Evolutionary conservation across 495 filamentous ascomycete species (phyloP).

Genomic region (Opeltia flavorubescens): DNA sequence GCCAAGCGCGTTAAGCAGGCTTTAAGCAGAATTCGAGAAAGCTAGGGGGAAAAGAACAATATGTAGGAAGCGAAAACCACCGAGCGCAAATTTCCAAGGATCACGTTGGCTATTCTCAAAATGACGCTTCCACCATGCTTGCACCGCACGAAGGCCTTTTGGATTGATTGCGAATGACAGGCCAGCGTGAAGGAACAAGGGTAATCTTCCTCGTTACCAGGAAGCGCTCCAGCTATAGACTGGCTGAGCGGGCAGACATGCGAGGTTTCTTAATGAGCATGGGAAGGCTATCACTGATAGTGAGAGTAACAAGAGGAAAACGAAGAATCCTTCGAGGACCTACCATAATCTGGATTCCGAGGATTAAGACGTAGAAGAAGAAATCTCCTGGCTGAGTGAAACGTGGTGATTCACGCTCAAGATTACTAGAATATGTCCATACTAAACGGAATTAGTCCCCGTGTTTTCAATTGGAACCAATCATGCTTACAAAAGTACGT

Average conservation of each 20-base stretch:
- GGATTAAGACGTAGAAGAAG: slow-evolving; percentile 51
- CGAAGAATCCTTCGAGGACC: slow-evolving; percentile 17
- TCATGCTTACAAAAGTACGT: slow-evolving; percentile 59
- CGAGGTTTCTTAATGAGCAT: slow-evolving; percentile 54
- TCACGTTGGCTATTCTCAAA: slow-evolving; percentile 66
- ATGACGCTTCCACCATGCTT: slow-evolving; percentile 76
- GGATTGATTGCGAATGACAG: slow-evolving; percentile 68
- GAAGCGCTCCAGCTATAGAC: slow-evolving; percentile 80
- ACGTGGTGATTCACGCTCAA: slow-evolving; percentile 45
- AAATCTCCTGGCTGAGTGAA: slow-evolving; percentile 55
- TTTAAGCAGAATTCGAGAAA: background rate
- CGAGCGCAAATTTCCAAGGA: slow-evolving; percentile 42
- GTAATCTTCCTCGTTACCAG: slow-evolving; percentile 95
- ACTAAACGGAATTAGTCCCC: slow-evolving; percentile 29
- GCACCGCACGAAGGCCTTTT: slow-evolving; percentile 56
- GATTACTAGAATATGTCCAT: slow-evolving; percentile 48
- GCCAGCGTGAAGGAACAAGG: slow-evolving; percentile 56
- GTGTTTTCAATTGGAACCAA: slow-evolving; percentile 5
- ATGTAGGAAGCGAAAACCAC: slow-evolving; percentile 91
- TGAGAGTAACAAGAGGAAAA: slow-evolving; percentile 8
- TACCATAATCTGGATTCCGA: slow-evolving; percentile 46
- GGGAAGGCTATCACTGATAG: slow-evolving; percentile 8
- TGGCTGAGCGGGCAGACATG: slow-evolving; percentile 92
- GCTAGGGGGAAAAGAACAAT: slow-evolving; percentile 16
- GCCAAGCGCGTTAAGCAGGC: background rate